Percentiles rank a stretch among this genome's conserved stretches.
phyloP scores from a whole-genome alignment of 805 yeast species.

The Nakazawaea anatomiae region DNA sequence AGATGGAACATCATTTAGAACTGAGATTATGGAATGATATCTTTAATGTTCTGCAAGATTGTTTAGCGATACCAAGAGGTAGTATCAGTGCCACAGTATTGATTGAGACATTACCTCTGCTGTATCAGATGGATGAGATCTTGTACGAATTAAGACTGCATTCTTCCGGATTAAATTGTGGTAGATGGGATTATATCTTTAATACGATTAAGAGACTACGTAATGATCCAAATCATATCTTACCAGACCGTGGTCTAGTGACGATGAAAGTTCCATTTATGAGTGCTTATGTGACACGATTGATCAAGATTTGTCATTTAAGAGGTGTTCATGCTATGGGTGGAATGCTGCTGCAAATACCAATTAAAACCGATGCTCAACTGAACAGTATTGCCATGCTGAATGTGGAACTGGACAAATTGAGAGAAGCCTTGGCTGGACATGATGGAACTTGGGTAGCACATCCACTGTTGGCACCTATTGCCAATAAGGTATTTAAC shows the following conservation, averaged over 20 bases:
- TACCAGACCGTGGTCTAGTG: constrained; percentile 77
- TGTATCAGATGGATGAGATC: constrained; percentile 83
- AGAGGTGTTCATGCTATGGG: constrained; percentile 86
- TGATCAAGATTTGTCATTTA: constrained; percentile 69
- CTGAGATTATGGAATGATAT: constrained; percentile 82
- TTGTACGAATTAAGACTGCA: constrained; percentile 72
- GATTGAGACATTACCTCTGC: constrained; percentile 81
- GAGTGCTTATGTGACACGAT: constrained; percentile 68
- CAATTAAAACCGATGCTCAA: constrained; percentile 62
- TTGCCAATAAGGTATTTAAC: constrained; percentile 67
- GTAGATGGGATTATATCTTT: constrained; percentile 87
- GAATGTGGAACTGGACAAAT: constrained; percentile 68
- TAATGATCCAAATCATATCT: constrained; percentile 57
- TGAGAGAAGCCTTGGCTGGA: constrained; percentile 71
- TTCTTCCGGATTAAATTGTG: constrained; percentile 79
- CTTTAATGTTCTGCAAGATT: constrained; percentile 71
- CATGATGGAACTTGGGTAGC: constrained; percentile 92
- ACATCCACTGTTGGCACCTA: constrained; percentile 74
- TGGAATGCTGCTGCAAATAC: constrained; percentile 87
- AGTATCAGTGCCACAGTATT: constrained; percentile 76
- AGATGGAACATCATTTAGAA: constrained; percentile 82
- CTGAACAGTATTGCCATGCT: constrained; percentile 64
- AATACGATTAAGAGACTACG: constrained; percentile 72
- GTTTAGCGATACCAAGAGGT: constrained; percentile 62
- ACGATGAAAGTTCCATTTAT: constrained; percentile 80